phyloP scores from a whole-genome alignment of 108 stramenopile species.

The Nitzschia palea region DNA sequence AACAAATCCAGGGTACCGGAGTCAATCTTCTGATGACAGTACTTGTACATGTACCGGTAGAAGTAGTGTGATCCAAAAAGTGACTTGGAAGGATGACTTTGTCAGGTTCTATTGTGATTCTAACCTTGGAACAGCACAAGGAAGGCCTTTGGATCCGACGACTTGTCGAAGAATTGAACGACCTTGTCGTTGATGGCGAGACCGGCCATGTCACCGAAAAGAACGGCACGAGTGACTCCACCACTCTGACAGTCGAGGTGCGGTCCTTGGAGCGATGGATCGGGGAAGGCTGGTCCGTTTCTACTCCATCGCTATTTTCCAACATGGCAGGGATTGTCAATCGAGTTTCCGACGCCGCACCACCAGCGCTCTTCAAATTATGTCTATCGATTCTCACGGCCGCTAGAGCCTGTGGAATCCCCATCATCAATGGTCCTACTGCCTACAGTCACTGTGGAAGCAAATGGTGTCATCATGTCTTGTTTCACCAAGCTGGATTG shows the following conservation, averaged over 20 bases:
- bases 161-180: constrained; percentile 28
- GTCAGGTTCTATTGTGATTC: constrained; percentile 13
- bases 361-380: constrained; percentile 27
- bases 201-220: background rate
- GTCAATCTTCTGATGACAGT: too few species aligned
- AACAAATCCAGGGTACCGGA: too few species aligned
- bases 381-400: constrained; percentile 20
- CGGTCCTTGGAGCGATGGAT: constrained; percentile 20
- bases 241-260: constrained; percentile 1
- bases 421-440: constrained; percentile 36
- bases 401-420: constrained; percentile 11
- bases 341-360: constrained; percentile 52
- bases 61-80: too few species aligned
- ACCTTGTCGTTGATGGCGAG: background rate
- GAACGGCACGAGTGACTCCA: background rate
- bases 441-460: constrained; percentile 32
- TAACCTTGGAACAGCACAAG: constrained; percentile 34
- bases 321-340: constrained; percentile 35
- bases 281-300: constrained; percentile 13
- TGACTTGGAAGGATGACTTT: too few species aligned
- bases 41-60: too few species aligned
- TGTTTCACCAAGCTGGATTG: constrained; percentile 40
- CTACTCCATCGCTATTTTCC: background rate
- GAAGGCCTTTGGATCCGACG: constrained; percentile 43
- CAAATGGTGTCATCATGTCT: constrained; percentile 47